Conservation (phyloP, 208 protist species). For the Acanthamoeba royreba region DNA sequence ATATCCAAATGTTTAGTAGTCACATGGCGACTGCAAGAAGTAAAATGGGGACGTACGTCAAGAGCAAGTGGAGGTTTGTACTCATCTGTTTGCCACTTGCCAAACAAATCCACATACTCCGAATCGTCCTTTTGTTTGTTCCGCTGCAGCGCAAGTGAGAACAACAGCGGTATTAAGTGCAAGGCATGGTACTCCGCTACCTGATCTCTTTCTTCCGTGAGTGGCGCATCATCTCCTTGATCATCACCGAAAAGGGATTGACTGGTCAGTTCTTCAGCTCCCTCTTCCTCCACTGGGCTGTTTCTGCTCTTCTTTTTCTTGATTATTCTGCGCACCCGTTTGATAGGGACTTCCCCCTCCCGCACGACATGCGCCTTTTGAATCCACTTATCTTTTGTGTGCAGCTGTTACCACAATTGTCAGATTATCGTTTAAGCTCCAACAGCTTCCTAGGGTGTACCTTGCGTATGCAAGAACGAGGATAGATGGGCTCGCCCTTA, state of each 20-base stretch:
- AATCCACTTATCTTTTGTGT: conserved; percentile 27
- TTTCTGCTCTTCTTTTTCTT: neutral
- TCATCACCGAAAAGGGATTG: neutral
- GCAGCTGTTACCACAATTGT: neutral
- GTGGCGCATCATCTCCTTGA: too few relatives aligned
- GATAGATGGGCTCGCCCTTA: neutral
- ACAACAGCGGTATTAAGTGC: too few relatives aligned
- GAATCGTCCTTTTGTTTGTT: neutral
- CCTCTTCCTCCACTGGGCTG: neutral
- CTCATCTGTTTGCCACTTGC: neutral
- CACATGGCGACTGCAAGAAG: neutral
- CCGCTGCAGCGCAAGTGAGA: too few relatives aligned
- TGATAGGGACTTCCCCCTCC: neutral
- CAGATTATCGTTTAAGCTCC: too few relatives aligned
- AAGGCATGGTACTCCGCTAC: neutral
- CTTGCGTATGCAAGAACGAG: neutral
- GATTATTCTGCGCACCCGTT: neutral
- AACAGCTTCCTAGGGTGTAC: neutral
- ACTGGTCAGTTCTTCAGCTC: neutral
- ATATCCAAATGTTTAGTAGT: too few relatives aligned
- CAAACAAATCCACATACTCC: neutral
- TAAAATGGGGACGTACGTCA: neutral
- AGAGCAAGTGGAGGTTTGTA: neutral
- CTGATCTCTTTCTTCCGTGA: neutral
- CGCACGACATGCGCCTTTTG: neutral